Evolutionary conservation across 2,329 filamentous ascomycete genomes (phyloP).

Genomic region (Neofusicoccum sp.): DNA sequence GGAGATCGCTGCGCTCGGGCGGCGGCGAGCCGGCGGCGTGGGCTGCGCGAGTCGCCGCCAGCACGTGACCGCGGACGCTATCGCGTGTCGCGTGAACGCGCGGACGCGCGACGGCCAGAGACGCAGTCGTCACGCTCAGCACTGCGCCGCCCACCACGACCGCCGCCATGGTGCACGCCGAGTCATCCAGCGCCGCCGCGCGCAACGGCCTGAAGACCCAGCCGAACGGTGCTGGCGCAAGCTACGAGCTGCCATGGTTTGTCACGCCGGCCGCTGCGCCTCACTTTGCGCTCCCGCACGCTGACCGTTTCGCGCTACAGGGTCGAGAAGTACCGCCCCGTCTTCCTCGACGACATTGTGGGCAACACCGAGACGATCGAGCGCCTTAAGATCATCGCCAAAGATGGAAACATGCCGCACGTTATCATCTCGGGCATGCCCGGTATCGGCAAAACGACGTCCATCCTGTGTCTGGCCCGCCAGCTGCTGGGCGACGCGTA

Average conservation of each 20-base stretch:
- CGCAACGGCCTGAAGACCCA: constrained; percentile 42
- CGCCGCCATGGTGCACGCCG: constrained; percentile 45
- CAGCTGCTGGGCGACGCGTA: constrained; percentile 90
- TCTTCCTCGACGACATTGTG: constrained; percentile 94
- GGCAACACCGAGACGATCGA: constrained; percentile 98
- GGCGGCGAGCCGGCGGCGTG: constrained; percentile 5
- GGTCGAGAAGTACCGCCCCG: constrained; percentile 97
- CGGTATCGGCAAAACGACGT: constrained; percentile 97
- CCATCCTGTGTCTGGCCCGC: constrained; percentile 85
- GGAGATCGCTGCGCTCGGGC: constrained; percentile 7
- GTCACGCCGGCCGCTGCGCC: constrained; percentile 19
- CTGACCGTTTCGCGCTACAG: constrained; percentile 46
- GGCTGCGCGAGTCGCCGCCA: not conserved
- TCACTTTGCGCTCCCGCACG: not conserved
- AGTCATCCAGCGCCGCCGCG: constrained; percentile 49
- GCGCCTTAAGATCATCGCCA: constrained; percentile 94
- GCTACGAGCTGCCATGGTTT: constrained; percentile 79
- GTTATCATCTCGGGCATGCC: constrained; percentile 99
- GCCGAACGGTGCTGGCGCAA: constrained; percentile 39
- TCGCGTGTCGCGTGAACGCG: not conserved
- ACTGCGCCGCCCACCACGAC: constrained; percentile 2
- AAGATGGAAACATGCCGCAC: constrained; percentile 98
- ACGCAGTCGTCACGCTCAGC: not conserved
- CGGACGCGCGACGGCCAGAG: not conserved
- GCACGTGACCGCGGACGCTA: constrained; percentile 2